Evolutionary conservation across 208 protist genomes (phyloP), one percentile per base, ranked within the genome.

Genomic region (Crithidia sp.): DNA sequence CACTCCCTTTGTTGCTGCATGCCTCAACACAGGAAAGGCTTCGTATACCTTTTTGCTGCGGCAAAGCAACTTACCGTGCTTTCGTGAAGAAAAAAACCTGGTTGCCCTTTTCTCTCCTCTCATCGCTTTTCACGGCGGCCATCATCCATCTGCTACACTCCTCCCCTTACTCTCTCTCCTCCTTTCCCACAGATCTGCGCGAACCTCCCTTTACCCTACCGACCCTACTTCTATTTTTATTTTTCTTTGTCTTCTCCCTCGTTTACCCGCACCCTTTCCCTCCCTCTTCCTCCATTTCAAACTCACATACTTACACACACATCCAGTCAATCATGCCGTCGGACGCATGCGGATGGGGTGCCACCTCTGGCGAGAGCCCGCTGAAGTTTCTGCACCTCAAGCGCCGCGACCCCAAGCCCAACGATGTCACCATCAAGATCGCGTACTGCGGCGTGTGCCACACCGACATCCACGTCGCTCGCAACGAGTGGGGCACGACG

Each of bases 401-500:
- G 74, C 83, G 79, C n/a, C 81, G 84, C 66, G 81, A 70, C 56
- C 68, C 85, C 16, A 69, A 64, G 28, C 62, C 63, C 4, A 76
- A 85, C 43, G 88, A 93, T 62, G 85, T 91, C 49, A 74, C 52
- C 79, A 92, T 96, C 80, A 81, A 91, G 67, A 90, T 95, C 64
- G 81, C 54, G 67, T 87, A 83, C 84, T 94, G 91, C 77, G 88
- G 90, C 45, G 86, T 94, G 57, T 96, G 92, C 87, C 90, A 93
- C 87, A 93, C 74, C 67, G 90, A 96, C 75, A 62, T 94, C 41
- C 88, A 92, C 80, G 75, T 73, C 41, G 79, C 83, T 37, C 75
- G 81, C 49, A 68, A 87, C 69, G 89, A 95, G 59, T 94, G 88
- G 90, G 78, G 76, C 55, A 43, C 14, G 53, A 79, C 84, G 39